Percentiles rank a stretch among this genome's conserved stretches.
These are phyloP conservation scores for Inga leiocalycina DNA, from an alignment of 306 rosid genomes.

Conservation along the genomic window DNA sequence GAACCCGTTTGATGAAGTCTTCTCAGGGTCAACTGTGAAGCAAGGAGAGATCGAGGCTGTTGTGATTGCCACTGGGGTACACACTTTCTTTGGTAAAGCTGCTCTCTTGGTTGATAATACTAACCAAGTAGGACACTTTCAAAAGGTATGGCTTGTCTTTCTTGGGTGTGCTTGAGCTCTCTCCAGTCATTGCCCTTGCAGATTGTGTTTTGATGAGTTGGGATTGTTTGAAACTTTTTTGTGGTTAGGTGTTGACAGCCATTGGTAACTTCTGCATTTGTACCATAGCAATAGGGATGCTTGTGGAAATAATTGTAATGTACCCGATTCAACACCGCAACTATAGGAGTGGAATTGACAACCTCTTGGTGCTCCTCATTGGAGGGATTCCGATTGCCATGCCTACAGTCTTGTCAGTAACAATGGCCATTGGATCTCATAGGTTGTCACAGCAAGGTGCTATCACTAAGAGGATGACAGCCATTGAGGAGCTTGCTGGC, in stretches of 20 bases:
- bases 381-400: constrained; percentile 97
- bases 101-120: constrained; percentile 92
- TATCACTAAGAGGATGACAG: constrained; percentile 96
- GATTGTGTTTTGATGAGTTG: not conserved
- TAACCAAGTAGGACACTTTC: constrained; percentile 82
- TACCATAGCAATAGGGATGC: constrained; percentile 76
- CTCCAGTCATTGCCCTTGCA: not conserved
- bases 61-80: constrained; percentile 93
- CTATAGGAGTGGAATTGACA: constrained; percentile 82
- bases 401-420: constrained; percentile 92
- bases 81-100: constrained; percentile 96
- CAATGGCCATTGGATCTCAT: constrained; percentile 99
- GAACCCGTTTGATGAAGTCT: constrained; percentile 68
- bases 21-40: constrained; percentile 90
- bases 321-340: constrained; percentile 76
- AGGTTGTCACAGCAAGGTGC: constrained; percentile 85
- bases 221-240: not conserved
- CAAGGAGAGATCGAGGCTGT: constrained; percentile 95
- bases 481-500: constrained; percentile 96
- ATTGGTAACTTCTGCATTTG: constrained; percentile 96
- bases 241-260: constrained; percentile 70
- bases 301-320: constrained; percentile 76
- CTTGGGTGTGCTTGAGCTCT: not conserved
- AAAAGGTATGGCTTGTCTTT: constrained; percentile 51
- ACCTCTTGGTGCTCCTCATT: constrained; percentile 87